phyloP scores from a whole-genome alignment of 2,329 filamentous ascomycete genomes.

The Blastomyces parvus region DNA sequence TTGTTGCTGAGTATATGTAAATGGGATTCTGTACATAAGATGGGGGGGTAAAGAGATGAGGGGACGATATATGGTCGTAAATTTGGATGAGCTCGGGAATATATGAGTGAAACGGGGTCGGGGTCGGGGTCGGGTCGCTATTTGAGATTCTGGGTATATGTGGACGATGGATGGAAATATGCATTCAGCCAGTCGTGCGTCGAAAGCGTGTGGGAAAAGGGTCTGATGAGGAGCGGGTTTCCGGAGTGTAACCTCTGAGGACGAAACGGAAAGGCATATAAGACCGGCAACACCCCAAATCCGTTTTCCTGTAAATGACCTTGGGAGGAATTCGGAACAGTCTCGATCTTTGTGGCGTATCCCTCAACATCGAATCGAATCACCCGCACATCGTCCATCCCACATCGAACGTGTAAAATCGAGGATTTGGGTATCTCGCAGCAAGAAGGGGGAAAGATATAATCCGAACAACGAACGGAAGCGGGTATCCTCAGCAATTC shows the following conservation, averaged over 20 bases:
- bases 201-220: neutral
- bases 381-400: neutral
- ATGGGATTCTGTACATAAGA: neutral
- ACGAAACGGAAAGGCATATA: neutral
- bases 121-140: neutral
- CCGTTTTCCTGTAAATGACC: neutral
- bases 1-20: neutral
- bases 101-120: neutral
- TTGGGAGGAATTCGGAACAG: neutral
- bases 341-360: neutral
- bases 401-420: neutral
- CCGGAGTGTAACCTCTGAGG: neutral
- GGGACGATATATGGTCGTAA: neutral
- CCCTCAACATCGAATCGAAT: neutral
- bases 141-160: neutral
- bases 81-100: neutral
- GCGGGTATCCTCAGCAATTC: neutral
- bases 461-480: neutral
- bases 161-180: neutral
- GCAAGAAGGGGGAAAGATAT: neutral
- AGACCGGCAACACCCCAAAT: neutral
- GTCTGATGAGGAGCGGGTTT: neutral
- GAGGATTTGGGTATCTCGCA: neutral
- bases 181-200: neutral
- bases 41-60: neutral